phyloP scores from a whole-genome alignment of 176 grass and related monocot species.

The Melocanna baccifera region DNA sequence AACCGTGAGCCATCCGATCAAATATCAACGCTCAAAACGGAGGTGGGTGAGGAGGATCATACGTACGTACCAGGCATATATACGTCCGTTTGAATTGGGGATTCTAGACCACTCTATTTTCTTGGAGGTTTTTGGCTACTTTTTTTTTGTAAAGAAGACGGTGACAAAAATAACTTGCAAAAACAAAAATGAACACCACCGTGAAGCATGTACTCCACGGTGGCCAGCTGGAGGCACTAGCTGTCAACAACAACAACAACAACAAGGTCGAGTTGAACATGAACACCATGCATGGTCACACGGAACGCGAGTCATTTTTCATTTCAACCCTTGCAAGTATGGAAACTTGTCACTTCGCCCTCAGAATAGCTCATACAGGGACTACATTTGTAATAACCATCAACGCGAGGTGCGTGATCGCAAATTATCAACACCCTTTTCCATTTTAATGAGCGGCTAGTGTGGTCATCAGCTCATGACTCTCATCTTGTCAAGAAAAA shows the following conservation, averaged over 20 bases:
- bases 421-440: not conserved
- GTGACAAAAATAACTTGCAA: slow-evolving; percentile 31
- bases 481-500: not conserved
- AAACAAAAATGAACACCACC: not conserved
- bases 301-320: not conserved
- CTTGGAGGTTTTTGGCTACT: not conserved
- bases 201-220: no score
- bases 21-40: no score
- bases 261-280: not conserved
- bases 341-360: not conserved
- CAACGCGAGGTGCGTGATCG: rapidly evolving
- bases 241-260: slow-evolving; percentile 10
- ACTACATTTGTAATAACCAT: not conserved
- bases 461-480: not conserved
- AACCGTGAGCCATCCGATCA: not conserved
- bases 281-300: not conserved
- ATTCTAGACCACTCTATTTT: no score
- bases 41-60: not conserved
- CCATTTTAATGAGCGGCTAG: not conserved
- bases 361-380: not conserved
- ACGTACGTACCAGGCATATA: no score
- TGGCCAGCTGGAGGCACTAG: not conserved
- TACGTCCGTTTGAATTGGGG: not conserved
- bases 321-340: not conserved
- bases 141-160: not conserved